Evolutionary conservation across 139 green algal species (phyloP), one percentile per base, ranked within the genome.

Genomic region (Coccomyxa sp.): DNA sequence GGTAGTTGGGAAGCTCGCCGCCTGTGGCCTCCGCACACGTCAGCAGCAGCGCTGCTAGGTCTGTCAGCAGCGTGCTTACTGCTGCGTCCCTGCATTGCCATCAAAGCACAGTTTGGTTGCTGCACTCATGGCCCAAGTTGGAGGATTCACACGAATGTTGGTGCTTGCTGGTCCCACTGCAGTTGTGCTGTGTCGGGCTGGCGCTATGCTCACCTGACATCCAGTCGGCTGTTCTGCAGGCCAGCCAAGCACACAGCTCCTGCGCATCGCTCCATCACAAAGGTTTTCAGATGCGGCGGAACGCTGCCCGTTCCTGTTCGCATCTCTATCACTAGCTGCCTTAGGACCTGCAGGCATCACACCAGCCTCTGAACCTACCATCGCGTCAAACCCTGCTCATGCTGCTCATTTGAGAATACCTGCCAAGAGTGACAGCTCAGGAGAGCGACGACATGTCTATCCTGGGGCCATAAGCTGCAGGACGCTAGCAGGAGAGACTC

Each of bases 21-120:
- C 86, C 88, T 27, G 88, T 82, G 33, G 78, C 79, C 14, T 55
- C 34, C 69, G 87, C 78, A 55, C 93, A 75, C 34, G 89, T 73
- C 83, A 91, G 89, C n/a, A 95, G 80, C 55, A 82, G 77, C 29
- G 68, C 54, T 8, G 90, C 83, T 8, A 89, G 71, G 35, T 96
- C 91, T 16, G 81, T 82, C 10, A 95, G 81, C 41, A 96, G 83
- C 16, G 89, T 75, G 8, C 87, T 85, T 39, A 84, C 87, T n/a
- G 82, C 87, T 6, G 88, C 91, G 77, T 96, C 92, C 0, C 89
- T 77, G 1, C 79, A 74, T n/a, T n/a, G 83, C 93, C 89, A 84
- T 68, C 0, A 70, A 58, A 69, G 44, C 9, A 70, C n/a, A 78
- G 1, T 41, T 70, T 71, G 41, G 38, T 41, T 40, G 1, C 31